Evolutionary conservation across 371 early-diverging fungal species (phyloP).

Genomic region (Mucor lusitanicus): DNA sequence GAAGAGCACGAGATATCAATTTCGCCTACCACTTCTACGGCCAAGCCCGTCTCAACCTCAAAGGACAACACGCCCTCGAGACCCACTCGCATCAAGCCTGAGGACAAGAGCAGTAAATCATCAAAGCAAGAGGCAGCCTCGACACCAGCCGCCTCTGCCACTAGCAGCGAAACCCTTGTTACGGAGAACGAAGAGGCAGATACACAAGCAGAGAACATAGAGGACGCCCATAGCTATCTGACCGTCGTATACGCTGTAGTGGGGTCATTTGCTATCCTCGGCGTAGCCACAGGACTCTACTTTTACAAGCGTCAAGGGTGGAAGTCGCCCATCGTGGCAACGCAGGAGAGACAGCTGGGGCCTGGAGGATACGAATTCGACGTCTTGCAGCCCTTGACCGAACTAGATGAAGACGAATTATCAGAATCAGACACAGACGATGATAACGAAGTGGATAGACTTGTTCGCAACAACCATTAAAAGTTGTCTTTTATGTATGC

Average conservation of each 20-base stretch:
- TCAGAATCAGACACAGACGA: slow-evolving; percentile 16
- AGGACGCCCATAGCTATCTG: background rate
- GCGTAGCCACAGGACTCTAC: slow-evolving; percentile 18
- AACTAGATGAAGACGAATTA: slow-evolving; percentile 20
- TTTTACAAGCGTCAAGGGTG: slow-evolving; percentile 17
- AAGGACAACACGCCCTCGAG: slow-evolving; percentile 20
- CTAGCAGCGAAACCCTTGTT: background rate
- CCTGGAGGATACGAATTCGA: slow-evolving; percentile 31
- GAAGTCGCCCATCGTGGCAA: background rate
- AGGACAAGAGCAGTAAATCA: background rate
- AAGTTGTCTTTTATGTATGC: background rate
- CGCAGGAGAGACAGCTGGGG: background rate
- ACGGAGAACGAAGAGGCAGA: background rate
- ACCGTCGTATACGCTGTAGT: slow-evolving; percentile 17
- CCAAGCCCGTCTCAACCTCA: background rate
- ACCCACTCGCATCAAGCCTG: slow-evolving; percentile 26
- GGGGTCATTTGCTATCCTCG: slow-evolving; percentile 21
- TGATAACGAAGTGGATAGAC: slow-evolving; percentile 1
- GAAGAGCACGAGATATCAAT: slow-evolving; percentile 13
- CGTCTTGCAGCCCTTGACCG: slow-evolving; percentile 25
- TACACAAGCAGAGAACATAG: background rate
- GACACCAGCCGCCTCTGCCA: background rate
- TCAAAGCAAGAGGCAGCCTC: background rate
- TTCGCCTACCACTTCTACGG: background rate
- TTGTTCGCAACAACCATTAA: slow-evolving; percentile 2